A percentile compares a stretch with the other conserved stretches of the same genome.
Conservation (phyloP, 2,329 filamentous ascomycete species). For the Thielaviopsis musarum region DNA sequence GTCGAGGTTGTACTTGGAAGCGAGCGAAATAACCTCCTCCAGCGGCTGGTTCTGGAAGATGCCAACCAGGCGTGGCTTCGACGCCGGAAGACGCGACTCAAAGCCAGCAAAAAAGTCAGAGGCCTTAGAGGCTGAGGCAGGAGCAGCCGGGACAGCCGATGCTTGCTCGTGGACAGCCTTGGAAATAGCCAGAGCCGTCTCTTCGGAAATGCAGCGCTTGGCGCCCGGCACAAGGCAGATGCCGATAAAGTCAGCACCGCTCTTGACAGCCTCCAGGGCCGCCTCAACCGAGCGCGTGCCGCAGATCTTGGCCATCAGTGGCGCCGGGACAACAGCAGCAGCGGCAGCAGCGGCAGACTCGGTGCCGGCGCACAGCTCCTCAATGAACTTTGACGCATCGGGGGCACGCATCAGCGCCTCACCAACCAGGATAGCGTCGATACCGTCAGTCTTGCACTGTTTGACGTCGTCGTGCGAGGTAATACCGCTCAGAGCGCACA, state of each 20-base stretch:
- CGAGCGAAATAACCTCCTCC: constrained; percentile 62
- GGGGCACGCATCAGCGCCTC: constrained; percentile 89
- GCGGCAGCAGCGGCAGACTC: constrained; percentile 18
- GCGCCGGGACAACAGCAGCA: constrained; percentile 22
- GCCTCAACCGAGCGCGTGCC: constrained; percentile 73
- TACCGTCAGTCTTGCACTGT: constrained; percentile 73
- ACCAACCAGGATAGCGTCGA: constrained; percentile 84
- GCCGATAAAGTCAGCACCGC: constrained; percentile 80
- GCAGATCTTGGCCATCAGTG: constrained; percentile 80
- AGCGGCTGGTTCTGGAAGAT: constrained; percentile 89
- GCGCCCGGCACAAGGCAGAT: constrained; percentile 78
- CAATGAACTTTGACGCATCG: constrained; percentile 69
- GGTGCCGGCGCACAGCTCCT: constrained; percentile 54
- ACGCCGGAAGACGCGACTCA: constrained; percentile 29
- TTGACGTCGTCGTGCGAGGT: constrained; percentile 75
- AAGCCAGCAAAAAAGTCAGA: constrained; percentile 57
- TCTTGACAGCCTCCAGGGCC: constrained; percentile 62
- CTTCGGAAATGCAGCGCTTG: constrained; percentile 62
- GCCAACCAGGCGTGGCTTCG: constrained; percentile 65
- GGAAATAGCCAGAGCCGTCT: constrained; percentile 68
- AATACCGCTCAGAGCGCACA: constrained; percentile 91
- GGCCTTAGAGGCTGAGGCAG: constrained; percentile 19
- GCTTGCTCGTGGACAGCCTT: constrained; percentile 43
- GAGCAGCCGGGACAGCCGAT: constrained; percentile 14
- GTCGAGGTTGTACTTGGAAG: constrained; percentile 62